Percentiles rank a stretch among this genome's conserved stretches.
Evolutionary conservation across 2,329 filamentous ascomycete genomes (phyloP).

Genomic region (Pezizomycotina sp.): DNA sequence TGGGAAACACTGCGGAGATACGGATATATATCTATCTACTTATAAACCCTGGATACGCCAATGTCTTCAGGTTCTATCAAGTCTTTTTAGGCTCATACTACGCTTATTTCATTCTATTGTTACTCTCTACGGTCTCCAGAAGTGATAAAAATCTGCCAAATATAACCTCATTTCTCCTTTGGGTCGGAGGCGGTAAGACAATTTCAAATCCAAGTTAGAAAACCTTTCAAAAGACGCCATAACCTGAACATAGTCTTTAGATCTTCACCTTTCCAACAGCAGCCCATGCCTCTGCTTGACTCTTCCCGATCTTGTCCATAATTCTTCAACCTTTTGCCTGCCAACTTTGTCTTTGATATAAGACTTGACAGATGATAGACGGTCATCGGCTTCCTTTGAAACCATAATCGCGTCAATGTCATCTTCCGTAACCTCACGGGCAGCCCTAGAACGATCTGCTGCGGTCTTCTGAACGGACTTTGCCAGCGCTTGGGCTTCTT

Average conservation of each 20-base stretch:
- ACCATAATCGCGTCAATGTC: constrained; percentile 19
- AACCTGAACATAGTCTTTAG: constrained; percentile 5
- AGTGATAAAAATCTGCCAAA: too few relatives aligned
- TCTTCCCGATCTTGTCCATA: constrained; percentile 18
- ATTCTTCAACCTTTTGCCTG: constrained; percentile 12
- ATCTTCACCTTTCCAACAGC: constrained; percentile 12
- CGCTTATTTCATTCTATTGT: too few relatives aligned
- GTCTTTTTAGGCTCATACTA: too few relatives aligned
- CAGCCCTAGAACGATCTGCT: constrained; percentile 11
- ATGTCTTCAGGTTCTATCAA: too few relatives aligned
- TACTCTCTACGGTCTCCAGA: too few relatives aligned
- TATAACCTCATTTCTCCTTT: too few relatives aligned
- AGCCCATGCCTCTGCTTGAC: constrained; percentile 11
- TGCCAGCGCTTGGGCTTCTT: constrained; percentile 11
- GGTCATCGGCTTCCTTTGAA: constrained; percentile 12
- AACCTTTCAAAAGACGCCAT: too few relatives aligned
- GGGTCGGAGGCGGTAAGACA: too few relatives aligned
- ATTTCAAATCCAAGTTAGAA: too few relatives aligned
- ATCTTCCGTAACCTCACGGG: constrained; percentile 11
- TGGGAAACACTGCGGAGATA: too few relatives aligned
- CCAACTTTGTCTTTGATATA: constrained; percentile 12
- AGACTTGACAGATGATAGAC: constrained; percentile 16
- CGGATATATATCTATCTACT: too few relatives aligned
- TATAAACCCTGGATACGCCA: too few relatives aligned
- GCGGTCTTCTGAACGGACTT: constrained; percentile 12